Evolutionary conservation across 2,329 filamentous ascomycete species (phyloP), one percentile per base, ranked within the genome.

Genomic region (Parastagonospora avenae): DNA sequence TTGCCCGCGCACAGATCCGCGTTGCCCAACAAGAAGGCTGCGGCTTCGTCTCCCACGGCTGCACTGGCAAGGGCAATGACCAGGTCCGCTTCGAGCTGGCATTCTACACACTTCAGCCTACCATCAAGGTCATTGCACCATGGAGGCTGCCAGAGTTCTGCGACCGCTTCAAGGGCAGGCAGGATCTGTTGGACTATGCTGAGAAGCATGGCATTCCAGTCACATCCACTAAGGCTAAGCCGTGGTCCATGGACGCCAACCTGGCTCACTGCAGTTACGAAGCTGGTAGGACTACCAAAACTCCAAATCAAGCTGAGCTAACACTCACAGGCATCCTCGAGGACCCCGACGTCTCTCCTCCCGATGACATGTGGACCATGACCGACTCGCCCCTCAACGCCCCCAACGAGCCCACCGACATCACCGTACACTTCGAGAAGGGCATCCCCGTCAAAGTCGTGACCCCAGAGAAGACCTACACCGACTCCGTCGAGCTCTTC

Each of bases 191-290:
- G 42, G 83, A 90, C 72, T 92, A 88, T 68, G 89, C 89, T 38
- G 80, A 78, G 7, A 73, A 83, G 72, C 82, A 84, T 62, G 82
- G 82, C 70, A 90, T 91, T 55, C 88, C 88, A 41, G 87, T 91
- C 52, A 85, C 84, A 28, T 87, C 84, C 63, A 90, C 87, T 62
- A 89, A 89, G 77, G 84, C 85, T 70, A 86, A 87, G 76, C 86
- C 63, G 14, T 66, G 62, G 62, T 64, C 60, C 30, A 66, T 66
- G 63, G 84, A 87, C 63, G 85, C 87, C 74, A 90, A 91, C 77
- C 68, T 90, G 64, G 88, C 86, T 48, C 89, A 93, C 76, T 90
- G 86, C 80, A 82, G 78, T 54, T 95, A 94, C 74, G 91, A 95
- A 79, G 87, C 87, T 44, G 90, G 90, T 69, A 60, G 12, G 46